Evolutionary conservation across 768 basidiomycete species (phyloP), one percentile per base, ranked within the genome.

Genomic region (Amanita molliuscula): DNA sequence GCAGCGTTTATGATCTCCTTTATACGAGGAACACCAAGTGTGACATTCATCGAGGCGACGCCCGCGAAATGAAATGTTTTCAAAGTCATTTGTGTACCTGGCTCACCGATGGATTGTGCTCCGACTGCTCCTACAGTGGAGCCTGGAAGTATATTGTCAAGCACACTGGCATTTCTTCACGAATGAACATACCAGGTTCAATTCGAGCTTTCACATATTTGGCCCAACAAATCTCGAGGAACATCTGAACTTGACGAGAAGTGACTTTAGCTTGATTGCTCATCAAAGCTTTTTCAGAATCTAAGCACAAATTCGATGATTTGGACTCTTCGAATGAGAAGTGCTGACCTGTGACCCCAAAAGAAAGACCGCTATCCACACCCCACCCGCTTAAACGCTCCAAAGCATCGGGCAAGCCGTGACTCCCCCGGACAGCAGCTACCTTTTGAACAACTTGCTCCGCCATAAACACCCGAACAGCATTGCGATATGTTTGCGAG

Each of bases 41-140:
- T 99, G 55, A 99, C 92, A 68, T 97, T 98, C 96, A 98, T 99
- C 33, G 94, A 95, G 6, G 96, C 96, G 54, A 99, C 95, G 70
- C 96, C 96, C 59, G 96, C 96, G 67, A 98, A 99, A 75, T 99
- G 96, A 81, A 99, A 99, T 50, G 96, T 98, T 69, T 98, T 98
- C 56, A 98, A 67, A 1, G 95, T 98, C 96, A 99, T 99, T 63
- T 99, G 96, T 0, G 96, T 99, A 36, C 95, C 96, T 1, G 96
- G 96, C 67, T 99, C 96, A 60, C 96, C 96, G 55, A 99, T 98
- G 1, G 96, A 98, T 62, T 99, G 96, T 4, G 96, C 96, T 3
- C 95, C 96, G 36, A 99, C 92, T 26, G 96, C 96, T 25, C 96
- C 96, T 16, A 99, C 96, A 16, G 96, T 98, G 0, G 95, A 97